Base-by-base conservation (phyloP, 179 eudicot species). In the Camellia oleifera region DNA sequence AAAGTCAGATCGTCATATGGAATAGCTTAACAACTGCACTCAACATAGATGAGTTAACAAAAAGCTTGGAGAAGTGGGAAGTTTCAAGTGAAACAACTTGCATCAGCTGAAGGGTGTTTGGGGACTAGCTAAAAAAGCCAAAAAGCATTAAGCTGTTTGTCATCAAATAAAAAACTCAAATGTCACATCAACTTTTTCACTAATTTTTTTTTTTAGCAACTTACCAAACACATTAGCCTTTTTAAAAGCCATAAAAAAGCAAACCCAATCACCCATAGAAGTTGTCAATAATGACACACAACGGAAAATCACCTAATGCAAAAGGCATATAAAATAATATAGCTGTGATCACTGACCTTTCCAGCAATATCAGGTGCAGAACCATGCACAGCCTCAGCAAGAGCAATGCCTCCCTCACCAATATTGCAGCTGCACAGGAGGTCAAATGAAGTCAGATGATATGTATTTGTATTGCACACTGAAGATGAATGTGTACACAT, bases 351-450 rank as follows among this genome's bases (percentile, higher is more conserved):
- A 69, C 84, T 76, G 73, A 96, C 99, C 99, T 92, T 94, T 82
- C 99, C 99, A 70, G 99, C 98, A 77, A 96, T 96, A 86, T 96
- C 99, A 82, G 99, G 98, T 73, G 99, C 99, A 45, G 99, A 96
- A 73, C 99, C 99, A 83, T 96, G 99, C 65, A 96, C 99, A 82
- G 99, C 99, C 87, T 96, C 99, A 81, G 99, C 99, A 83, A 96
- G 92, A 81, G 96, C 97, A 82, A 96, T 90, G 69, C 99, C 99
- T 74, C 93, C 97, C 87, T 96, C 99, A 13, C 99, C 99, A 89
- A 96, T 96, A 82, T 96, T 96, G 85, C 91, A 87, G 81, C 98
- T 96, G 86, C 58, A 66, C 13, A 65, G 76, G 81, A 79, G 62
- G 54, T 79, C 60, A 66, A 81, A 60, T 17, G 9, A 79, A 20